Evolutionary conservation across 2,329 filamentous ascomycete species (phyloP).

Genomic region (Colletotrichum cordylinicola): DNA sequence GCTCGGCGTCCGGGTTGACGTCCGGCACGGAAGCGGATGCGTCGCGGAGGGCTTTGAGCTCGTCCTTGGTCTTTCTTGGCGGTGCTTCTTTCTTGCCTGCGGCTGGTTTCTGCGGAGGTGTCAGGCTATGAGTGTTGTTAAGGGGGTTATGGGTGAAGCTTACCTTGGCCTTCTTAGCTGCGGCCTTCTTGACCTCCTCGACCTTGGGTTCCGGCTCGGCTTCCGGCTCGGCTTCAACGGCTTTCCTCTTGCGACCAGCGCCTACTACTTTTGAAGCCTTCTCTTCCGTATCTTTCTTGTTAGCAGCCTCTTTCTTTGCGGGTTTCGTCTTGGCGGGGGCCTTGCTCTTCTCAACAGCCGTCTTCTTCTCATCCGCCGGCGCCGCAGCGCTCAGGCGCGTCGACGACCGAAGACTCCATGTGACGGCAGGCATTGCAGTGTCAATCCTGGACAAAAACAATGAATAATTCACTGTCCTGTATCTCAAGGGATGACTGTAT

Average conservation of each 20-base stretch:
- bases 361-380: not conserved
- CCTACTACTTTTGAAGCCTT: not conserved
- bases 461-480: not conserved
- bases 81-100: constrained; percentile 1
- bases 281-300: not conserved
- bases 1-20: constrained; percentile 41
- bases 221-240: not conserved
- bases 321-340: not conserved
- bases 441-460: not conserved
- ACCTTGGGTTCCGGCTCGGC: not conserved
- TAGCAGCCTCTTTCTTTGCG: not conserved
- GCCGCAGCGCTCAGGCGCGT: not conserved
- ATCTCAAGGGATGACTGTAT: not conserved
- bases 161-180: constrained; percentile 16
- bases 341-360: not conserved
- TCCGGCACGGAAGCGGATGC: constrained; percentile 31
- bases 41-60: constrained; percentile 16
- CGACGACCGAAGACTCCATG: constrained; percentile 15
- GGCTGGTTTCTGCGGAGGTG: not conserved
- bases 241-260: not conserved
- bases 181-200: not conserved
- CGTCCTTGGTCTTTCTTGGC: constrained; percentile 4
- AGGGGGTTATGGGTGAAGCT: not conserved
- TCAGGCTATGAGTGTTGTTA: not conserved
- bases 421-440: not conserved